Conservation (phyloP, 176 grass and related monocot genomes). For the Zoysia japonica region DNA sequence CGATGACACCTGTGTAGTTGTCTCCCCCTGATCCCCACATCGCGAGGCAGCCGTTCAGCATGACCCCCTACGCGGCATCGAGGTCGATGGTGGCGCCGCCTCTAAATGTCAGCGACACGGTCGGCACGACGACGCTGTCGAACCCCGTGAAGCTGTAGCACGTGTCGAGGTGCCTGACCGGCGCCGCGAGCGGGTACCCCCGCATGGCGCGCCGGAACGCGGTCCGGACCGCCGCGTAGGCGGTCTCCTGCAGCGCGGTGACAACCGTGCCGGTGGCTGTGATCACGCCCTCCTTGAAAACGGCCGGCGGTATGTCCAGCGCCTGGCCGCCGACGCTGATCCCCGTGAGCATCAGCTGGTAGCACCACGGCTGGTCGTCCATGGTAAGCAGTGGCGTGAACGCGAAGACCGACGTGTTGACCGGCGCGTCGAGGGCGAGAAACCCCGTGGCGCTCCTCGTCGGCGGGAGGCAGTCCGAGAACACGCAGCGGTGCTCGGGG, state of each 20-base stretch:
- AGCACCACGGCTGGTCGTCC: slow-evolving; percentile 30
- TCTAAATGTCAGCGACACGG: slow-evolving; percentile 28
- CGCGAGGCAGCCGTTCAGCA: slow-evolving; percentile 52
- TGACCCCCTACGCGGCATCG: slow-evolving; percentile 12
- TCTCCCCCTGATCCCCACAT: slow-evolving; percentile 23
- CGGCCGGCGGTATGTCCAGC: background rate
- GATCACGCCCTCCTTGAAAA: slow-evolving; percentile 40
- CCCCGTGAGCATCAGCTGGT: slow-evolving; percentile 37
- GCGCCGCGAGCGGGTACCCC: slow-evolving; percentile 21
- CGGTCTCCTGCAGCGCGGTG: slow-evolving; percentile 29
- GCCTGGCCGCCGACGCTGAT: slow-evolving; percentile 40
- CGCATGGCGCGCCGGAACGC: slow-evolving; percentile 46
- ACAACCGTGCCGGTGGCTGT: slow-evolving; percentile 43
- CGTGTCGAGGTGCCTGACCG: slow-evolving; percentile 10
- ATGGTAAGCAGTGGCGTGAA: slow-evolving; percentile 30
- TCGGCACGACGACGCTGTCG: slow-evolving; percentile 25
- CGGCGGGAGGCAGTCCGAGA: slow-evolving; percentile 55
- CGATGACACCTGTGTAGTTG: slow-evolving; percentile 34
- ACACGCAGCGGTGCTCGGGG: background rate
- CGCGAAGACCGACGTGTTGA: background rate
- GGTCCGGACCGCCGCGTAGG: slow-evolving; percentile 43
- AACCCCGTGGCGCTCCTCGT: slow-evolving; percentile 39
- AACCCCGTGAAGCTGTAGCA: slow-evolving; percentile 49
- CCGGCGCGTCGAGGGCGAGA: slow-evolving; percentile 36
- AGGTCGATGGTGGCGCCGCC: slow-evolving; percentile 31